A percentile compares a stretch with the other conserved stretches of the same genome.
These are phyloP conservation scores for Aspergillus kassunensis DNA, from an alignment of 495 filamentous ascomycete species.

Conservation along the genomic window DNA sequence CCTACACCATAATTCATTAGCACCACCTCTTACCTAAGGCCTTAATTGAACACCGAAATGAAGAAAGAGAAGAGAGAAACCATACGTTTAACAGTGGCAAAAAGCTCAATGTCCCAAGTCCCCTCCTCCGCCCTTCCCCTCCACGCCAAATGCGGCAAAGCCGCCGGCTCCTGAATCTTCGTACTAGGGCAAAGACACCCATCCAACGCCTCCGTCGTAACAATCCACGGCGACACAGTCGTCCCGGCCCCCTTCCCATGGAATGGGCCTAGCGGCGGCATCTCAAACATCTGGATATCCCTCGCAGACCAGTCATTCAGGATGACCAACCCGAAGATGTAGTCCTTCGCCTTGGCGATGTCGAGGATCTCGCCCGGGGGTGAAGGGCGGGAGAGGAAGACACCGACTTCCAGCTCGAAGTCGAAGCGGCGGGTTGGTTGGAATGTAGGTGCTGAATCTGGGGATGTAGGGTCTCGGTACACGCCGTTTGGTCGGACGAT, in stretches of 20 bases:
- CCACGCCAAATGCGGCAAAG: conserved; percentile 15
- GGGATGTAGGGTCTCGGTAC: background rate
- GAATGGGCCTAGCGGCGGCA: conserved; percentile 33
- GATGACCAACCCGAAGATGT: conserved; percentile 77
- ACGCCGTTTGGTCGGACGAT: conserved; percentile 61
- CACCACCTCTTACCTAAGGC: too few species aligned
- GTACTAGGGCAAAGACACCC: conserved; percentile 34
- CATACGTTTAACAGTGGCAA: conserved; percentile 21
- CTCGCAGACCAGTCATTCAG: conserved; percentile 73
- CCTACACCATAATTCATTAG: conserved; percentile 12
- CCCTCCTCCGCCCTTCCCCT: conserved; percentile 6
- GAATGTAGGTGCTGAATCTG: conserved; percentile 42
- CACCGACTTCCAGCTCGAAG: conserved; percentile 76
- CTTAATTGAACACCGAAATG: background rate
- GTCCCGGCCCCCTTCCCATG: conserved; percentile 80
- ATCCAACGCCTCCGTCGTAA: conserved; percentile 71
- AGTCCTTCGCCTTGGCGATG: conserved; percentile 31
- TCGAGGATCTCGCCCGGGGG: conserved; percentile 15
- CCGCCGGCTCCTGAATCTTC: conserved; percentile 1
- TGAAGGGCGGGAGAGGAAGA: conserved; percentile 54
- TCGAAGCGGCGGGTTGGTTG: conserved; percentile 58
- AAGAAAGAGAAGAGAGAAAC: conserved; percentile 1
- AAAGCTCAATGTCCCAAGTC: conserved; percentile 22
- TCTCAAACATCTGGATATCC: conserved; percentile 34
- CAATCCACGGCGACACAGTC: conserved; percentile 76